These are phyloP conservation scores for Persicaria tinctoria DNA, from an alignment of 148 eudicot genomes.

Conservation along the genomic window DNA sequence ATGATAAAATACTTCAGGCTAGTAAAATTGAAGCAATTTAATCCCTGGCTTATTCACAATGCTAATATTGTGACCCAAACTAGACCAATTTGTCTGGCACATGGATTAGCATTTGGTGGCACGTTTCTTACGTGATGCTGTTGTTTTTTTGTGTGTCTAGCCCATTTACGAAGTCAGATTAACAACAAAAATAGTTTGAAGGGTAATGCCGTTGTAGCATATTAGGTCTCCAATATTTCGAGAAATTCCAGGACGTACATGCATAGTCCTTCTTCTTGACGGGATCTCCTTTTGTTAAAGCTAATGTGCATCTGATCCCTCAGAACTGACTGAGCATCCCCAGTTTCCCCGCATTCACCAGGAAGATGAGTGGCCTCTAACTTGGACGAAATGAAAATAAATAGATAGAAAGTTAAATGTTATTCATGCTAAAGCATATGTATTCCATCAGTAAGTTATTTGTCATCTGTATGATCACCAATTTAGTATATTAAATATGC, in stretches of 20 bases:
- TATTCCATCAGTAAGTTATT: neutral
- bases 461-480: neutral
- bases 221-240: neutral
- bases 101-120: neutral
- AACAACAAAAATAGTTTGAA: neutral
- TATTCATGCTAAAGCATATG: neutral
- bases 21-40: neutral
- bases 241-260: neutral
- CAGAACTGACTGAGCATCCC: slow-evolving; percentile 2
- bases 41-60: neutral
- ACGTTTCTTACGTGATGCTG: neutral
- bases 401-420: neutral
- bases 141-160: neutral
- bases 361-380: neutral
- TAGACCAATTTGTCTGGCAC: neutral
- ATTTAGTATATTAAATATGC: too few relatives aligned
- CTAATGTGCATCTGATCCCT: slow-evolving; percentile 2
- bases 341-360: neutral
- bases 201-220: neutral
- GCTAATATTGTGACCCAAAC: neutral
- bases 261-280: neutral
- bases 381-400: neutral
- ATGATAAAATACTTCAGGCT: neutral
- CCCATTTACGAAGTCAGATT: neutral
- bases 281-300: neutral